Base-by-base conservation (phyloP, 345 rosid species). In the Brassica juncea region DNA sequence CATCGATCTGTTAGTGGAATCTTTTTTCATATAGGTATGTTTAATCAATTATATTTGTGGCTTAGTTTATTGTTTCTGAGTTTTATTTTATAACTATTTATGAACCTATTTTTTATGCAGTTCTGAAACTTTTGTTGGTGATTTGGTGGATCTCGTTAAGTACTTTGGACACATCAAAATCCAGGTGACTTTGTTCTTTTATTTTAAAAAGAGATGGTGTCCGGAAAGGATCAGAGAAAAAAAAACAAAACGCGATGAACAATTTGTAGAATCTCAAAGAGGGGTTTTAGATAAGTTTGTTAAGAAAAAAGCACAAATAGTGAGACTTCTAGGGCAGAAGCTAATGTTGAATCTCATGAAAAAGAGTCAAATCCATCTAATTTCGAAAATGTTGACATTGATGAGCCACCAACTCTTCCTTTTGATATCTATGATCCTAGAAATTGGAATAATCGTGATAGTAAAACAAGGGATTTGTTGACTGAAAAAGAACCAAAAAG, bases 371-470 rank as follows among this genome's bases (percentile, higher is more conserved):
- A 57, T 70, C 64, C 49, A 1, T 54, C 19, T 55, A 54, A 47
- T 68, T 7, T 0, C 3, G 30, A 1, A 57, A 71, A 3, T 2
- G 19, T 70, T 39, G 21, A 31, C 58, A 5, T 34, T 31, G 19
- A 32, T 32, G 31, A 70, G 6, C 27, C 44, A 47, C 21, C 2
- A 6, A 28, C 21, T 70, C 32, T 64, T 3, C 21, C 31, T 71
- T 21, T 58, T 23, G 35, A 58, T 58, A 34, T 71, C 1, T 71
- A 55, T 55, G 75, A 71, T 34, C 32, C 65, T 57, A 71, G 54
- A 1, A 71, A 34, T 21, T 57, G 5, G 75, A 57, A 21, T 57
- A 58, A 71, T 57, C 23, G 58, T 71, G 54, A 34, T 21, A 71
- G 59, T 37, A 37, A 37, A 57, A 57, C 34, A 19, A 71, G 25